These are phyloP conservation scores for Podosphaera fusca DNA, from an alignment of 2,329 filamentous ascomycete species.

Conservation along the genomic window DNA sequence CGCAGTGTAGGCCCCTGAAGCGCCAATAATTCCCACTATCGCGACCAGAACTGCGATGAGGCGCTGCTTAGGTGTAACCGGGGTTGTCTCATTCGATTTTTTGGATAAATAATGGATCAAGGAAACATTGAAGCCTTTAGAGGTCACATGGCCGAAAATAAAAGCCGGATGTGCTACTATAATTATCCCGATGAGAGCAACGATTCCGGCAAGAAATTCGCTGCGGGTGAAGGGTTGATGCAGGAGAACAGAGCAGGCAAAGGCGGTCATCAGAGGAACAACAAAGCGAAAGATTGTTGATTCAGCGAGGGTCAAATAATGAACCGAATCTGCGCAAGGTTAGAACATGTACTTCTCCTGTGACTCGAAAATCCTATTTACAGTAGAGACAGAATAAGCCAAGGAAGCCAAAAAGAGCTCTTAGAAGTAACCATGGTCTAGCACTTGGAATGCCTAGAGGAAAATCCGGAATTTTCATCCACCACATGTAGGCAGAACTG, in stretches of 20 bases:
- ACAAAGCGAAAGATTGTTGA: constrained; percentile 81
- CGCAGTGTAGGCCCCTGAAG: constrained; percentile 48
- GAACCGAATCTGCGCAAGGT: constrained; percentile 15
- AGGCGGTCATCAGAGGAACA: constrained; percentile 57
- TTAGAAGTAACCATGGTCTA: constrained; percentile 39
- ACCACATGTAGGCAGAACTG: constrained; percentile 45
- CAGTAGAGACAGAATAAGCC: constrained; percentile 41
- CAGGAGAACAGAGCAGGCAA: constrained; percentile 51
- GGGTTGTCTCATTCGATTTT: neutral
- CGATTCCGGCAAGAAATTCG: constrained; percentile 51
- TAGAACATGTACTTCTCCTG: too few relatives aligned
- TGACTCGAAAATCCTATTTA: constrained; percentile 3
- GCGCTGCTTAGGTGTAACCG: constrained; percentile 8
- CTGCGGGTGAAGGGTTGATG: constrained; percentile 54
- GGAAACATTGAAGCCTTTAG: neutral
- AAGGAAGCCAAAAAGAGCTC: constrained; percentile 50
- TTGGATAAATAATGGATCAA: neutral
- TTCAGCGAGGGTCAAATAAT: constrained; percentile 68
- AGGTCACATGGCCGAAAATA: constrained; percentile 6
- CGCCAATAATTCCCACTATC: constrained; percentile 55
- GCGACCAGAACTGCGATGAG: constrained; percentile 47
- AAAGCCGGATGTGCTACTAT: constrained; percentile 46
- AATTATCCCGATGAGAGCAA: constrained; percentile 60
- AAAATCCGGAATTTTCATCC: constrained; percentile 39
- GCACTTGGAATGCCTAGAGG: constrained; percentile 47